phyloP scores from a whole-genome alignment of 371 early-diverging fungal species.

The Fennellomyces sp. region DNA sequence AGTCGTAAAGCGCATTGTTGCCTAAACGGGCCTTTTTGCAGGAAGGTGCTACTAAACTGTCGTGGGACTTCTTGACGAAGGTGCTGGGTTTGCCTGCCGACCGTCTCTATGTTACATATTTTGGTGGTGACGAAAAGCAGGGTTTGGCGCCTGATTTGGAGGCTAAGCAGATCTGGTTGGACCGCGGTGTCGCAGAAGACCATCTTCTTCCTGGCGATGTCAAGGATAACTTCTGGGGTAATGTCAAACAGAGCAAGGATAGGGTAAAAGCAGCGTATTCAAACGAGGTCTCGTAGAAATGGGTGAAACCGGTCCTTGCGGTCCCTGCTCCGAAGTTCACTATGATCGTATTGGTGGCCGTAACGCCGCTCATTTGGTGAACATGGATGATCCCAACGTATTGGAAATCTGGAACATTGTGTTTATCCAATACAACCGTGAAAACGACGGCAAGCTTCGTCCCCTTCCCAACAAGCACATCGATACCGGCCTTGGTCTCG shows the following conservation, averaged over 20 bases:
- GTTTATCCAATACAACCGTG: constrained; percentile 99
- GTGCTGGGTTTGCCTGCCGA: constrained; percentile 87
- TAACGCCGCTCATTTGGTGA: constrained; percentile 94
- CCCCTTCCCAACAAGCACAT: constrained; percentile 97
- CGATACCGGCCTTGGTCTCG: constrained; percentile 99
- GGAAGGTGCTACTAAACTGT: constrained; percentile 75
- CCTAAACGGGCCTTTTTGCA: background rate
- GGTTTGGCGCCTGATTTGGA: constrained; percentile 92
- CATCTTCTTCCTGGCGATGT: constrained; percentile 90
- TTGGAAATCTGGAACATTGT: constrained; percentile 99
- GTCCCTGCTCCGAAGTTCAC: constrained; percentile 99
- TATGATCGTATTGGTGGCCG: constrained; percentile 98
- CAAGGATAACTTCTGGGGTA: constrained; percentile 99
- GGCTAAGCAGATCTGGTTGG: constrained; percentile 93
- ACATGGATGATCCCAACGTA: constrained; percentile 99
- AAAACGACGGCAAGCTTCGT: constrained; percentile 88
- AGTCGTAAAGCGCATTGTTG: background rate
- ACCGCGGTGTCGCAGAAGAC: constrained; percentile 85
- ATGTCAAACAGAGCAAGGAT: constrained; percentile 4
- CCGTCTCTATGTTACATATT: constrained; percentile 98
- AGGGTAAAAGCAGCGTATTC: background rate
- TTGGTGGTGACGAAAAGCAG: constrained; percentile 89
- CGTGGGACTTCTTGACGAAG: constrained; percentile 95
- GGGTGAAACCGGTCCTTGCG: constrained; percentile 99
- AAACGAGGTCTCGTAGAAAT: constrained; percentile 70